phyloP scores from a whole-genome alignment of 768 basidiomycete species.

The Tulasnella calospora region DNA sequence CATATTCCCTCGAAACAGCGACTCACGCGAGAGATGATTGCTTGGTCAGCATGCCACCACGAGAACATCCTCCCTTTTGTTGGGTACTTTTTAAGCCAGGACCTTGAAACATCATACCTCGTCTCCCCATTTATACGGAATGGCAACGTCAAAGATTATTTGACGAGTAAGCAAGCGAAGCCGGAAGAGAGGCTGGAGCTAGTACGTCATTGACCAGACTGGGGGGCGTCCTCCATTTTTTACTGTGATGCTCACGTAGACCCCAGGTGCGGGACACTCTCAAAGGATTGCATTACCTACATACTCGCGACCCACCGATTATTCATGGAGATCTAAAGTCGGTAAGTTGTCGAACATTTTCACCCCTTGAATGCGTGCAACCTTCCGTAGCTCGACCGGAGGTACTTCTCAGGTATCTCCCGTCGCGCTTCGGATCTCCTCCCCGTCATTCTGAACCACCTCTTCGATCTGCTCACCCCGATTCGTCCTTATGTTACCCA shows the following conservation, averaged over 20 bases:
- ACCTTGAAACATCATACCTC: neutral
- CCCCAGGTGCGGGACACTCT: neutral
- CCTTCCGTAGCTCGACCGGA: neutral
- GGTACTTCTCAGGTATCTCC: neutral
- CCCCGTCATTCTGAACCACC: neutral
- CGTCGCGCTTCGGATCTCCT: neutral
- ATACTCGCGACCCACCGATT: neutral
- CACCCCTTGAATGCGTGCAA: neutral
- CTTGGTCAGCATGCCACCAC: neutral
- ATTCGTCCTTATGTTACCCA: neutral
- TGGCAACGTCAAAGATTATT: constrained; percentile 5
- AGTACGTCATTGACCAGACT: neutral
- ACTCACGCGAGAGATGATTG: neutral
- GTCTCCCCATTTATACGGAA: neutral
- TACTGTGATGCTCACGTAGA: too few relatives aligned
- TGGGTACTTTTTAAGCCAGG: neutral
- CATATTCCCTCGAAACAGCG: neutral
- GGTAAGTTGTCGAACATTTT: neutral
- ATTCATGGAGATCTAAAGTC: neutral
- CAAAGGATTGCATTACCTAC: neutral
- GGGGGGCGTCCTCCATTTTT: neutral
- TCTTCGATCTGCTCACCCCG: neutral
- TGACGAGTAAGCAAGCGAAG: neutral
- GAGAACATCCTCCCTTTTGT: constrained; percentile 3
- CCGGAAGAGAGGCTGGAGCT: constrained; percentile 1